A percentile compares a stretch with the other conserved stretches of the same genome.
Conservation (phyloP, 2,329 filamentous ascomycete genomes). For the Dactylellina parvicollis region DNA sequence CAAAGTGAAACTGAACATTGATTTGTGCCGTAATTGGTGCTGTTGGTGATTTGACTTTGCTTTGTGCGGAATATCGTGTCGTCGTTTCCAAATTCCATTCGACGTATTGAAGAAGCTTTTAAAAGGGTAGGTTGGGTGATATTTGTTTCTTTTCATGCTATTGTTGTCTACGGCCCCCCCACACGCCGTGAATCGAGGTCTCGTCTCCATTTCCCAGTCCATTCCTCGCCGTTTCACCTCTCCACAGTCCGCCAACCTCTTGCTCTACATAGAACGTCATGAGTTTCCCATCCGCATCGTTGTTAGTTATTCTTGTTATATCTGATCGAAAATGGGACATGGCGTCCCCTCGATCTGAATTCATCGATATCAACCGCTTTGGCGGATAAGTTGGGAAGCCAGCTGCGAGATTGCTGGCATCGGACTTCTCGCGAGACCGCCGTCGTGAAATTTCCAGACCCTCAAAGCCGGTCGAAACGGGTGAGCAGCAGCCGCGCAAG, state of each 20-base stretch:
- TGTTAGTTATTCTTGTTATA: constrained; percentile 34
- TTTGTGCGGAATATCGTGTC: constrained; percentile 53
- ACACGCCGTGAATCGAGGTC: constrained; percentile 24
- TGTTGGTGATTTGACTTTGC: constrained; percentile 55
- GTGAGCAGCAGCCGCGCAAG: constrained; percentile 30
- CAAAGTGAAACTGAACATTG: constrained; percentile 55
- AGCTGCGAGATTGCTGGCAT: constrained; percentile 20
- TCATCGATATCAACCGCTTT: constrained; percentile 37
- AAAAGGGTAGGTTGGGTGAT: constrained; percentile 43
- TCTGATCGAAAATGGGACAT: constrained; percentile 22
- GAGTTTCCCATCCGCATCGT: constrained; percentile 28
- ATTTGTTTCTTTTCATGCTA: constrained; percentile 22
- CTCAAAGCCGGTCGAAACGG: constrained; percentile 11
- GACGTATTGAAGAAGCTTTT: constrained; percentile 30
- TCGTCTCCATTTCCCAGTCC: constrained; percentile 18
- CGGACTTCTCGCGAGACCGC: constrained; percentile 38
- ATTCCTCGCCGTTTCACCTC: constrained; percentile 44
- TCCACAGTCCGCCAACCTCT: constrained; percentile 37
- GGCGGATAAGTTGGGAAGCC: constrained; percentile 32
- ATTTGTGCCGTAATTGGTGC: constrained; percentile 55
- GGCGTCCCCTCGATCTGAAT: constrained; percentile 38
- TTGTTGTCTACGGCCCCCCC: constrained; percentile 3
- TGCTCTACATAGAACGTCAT: constrained; percentile 34
- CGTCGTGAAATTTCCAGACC: constrained; percentile 52
- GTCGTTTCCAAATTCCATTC: constrained; percentile 45